These are phyloP conservation scores for Starmerella roubikii DNA, from an alignment of 805 yeast genomes.

Conservation along the genomic window DNA sequence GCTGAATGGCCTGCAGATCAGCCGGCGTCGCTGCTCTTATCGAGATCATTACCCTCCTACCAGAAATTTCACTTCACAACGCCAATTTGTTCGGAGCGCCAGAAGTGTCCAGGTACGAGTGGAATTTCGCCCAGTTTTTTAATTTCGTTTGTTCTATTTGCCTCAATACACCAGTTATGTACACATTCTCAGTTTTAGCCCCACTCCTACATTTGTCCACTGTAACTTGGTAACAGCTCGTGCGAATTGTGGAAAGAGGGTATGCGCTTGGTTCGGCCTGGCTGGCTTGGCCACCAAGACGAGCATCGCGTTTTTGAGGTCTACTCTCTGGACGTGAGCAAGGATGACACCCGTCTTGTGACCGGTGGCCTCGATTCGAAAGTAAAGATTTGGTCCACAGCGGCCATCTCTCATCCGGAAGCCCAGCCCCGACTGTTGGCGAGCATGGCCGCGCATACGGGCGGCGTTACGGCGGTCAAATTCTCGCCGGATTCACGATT, in stretches of 20 bases:
- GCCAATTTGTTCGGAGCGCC: too few relatives aligned
- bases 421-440: conserved; percentile 33
- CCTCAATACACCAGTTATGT: too few relatives aligned
- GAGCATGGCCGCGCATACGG: conserved; percentile 89
- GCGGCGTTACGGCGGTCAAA: conserved; percentile 87
- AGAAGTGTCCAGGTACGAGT: too few relatives aligned
- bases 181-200: too few relatives aligned
- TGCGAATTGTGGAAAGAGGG: too few relatives aligned
- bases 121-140: too few relatives aligned
- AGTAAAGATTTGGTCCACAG: conserved; percentile 82
- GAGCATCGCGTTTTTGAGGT: conserved; percentile 73
- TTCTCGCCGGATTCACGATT: conserved; percentile 88
- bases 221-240: too few relatives aligned
- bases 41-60: conserved; percentile 37
- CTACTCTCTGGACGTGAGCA: conserved; percentile 65
- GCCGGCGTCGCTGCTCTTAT: conserved; percentile 76
- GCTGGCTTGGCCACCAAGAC: conserved; percentile 59
- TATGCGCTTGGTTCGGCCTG: conserved; percentile 55
- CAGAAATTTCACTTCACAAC: too few relatives aligned
- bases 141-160: too few relatives aligned
- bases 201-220: too few relatives aligned
- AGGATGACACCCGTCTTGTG: conserved; percentile 75
- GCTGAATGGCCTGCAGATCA: conserved; percentile 91
- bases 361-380: conserved; percentile 92
- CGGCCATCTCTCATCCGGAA: conserved; percentile 53